Evolutionary conservation across 2,329 filamentous ascomycete species (phyloP), one percentile per base, ranked within the genome.

Genomic region (Penicillium sp.): DNA sequence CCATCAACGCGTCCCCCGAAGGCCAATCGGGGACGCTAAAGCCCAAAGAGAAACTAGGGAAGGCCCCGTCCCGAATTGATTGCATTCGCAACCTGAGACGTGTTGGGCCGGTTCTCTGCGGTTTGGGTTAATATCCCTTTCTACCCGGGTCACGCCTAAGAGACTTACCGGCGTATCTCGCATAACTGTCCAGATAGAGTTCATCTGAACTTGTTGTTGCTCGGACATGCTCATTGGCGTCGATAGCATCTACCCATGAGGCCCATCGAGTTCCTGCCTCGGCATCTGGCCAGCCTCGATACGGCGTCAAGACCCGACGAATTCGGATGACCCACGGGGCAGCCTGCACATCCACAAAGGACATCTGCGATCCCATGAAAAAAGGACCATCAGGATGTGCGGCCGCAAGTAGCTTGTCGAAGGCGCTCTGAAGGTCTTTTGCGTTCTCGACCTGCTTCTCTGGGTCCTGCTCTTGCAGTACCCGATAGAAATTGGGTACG

Each of bases 251-350:
- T 6, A 92, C 81, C 91, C 91, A 93, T 50, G 78, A 81, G 30
- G 83, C 84, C 88, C 89, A 92, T 7, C 91, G 82, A 63, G 82
- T 86, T 1, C 86, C 87, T 1, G 84, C 81, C 64, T 88, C 84
- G 0, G 88, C 84, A 26, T 87, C 85, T 0, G 86, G 84, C 88
- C 89, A 92, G 24, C 85, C 85, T 22, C 88, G 81, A 65, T 89
- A 88, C 17, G 87, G 85, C 54, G 85, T 83, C 37, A 91, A 78
- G 19, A 92, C 85, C 2, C 86, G 85, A n/a, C 84, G 82, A 62
- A 93, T 79, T 1, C 91, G 84, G 19, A 93, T 73, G 15, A 91
- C 84, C 83, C 91, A 93, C 0, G 91, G 91, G 1, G 90, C 90
- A 50, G 92, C 84, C 70, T 92, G 88, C 17, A 92, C 83, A 67